Evolutionary conservation across 129 eudicot genomes (phyloP), one percentile per base, ranked within the genome.

Genomic region (Sambucus nigra): DNA sequence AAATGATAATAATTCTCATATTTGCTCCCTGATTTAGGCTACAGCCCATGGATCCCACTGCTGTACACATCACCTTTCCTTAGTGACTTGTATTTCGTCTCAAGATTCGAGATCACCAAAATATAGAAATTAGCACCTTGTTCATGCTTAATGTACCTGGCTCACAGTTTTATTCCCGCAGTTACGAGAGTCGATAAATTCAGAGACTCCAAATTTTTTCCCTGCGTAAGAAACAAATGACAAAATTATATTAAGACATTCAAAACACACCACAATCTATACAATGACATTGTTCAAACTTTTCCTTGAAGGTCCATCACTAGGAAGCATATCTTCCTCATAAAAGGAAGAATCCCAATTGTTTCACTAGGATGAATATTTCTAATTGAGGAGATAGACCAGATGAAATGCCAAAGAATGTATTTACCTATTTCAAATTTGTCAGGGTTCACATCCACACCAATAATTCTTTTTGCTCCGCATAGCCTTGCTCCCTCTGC

Each of bases 401-500:
- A 31, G 9, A 31, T 31, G 38, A 31, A 45, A 31, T 3, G 5
- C 10, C 7, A 2, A 13, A 0, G 24, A 25, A 25, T 45, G 25
- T 35, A 31, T 50, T 35, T 35, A 86, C 99, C 94, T 25, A 63
- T 55, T 67, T 82, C 87, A 70, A 61, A 76, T 53, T 82, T 92
- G 58, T 72, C 82, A 1, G 69, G 79, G 61, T 86, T 92, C 23
- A 82, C 70, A 70, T 86, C 99, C 11, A 92, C 73, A 15, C 95
- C 96, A 22, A 91, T 86, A 53, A 92, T 92, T 73, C 63, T 69
- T 31, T 69, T 47, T 25, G 98, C 95, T 51, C 95, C 95, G 60
- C 94, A 66, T 14, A 85, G 65, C 72, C 94, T 79, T 39, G 98
- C 86, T 53, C 95, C 98, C 57, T 85, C 95, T 4, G 98, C 95